phyloP scores from a whole-genome alignment of 192 early-diverging fungal genomes.

The Rhizophagus clarus region DNA sequence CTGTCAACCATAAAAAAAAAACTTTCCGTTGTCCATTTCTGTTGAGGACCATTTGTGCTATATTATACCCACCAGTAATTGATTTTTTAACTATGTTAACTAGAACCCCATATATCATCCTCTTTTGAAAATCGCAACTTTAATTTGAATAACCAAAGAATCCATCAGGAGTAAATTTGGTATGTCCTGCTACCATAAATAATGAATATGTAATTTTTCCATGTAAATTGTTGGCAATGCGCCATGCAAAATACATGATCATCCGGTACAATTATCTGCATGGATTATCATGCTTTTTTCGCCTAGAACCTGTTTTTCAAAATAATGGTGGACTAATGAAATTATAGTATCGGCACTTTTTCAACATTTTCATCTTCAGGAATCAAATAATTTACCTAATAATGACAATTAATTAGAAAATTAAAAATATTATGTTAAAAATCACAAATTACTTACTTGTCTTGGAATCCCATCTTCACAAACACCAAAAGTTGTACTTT shows the following conservation, averaged over 20 bases:
- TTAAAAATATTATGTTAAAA: neutral
- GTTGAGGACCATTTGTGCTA: neutral
- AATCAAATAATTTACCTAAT: constrained; percentile 5
- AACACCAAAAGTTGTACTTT: neutral
- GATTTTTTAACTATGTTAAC: neutral
- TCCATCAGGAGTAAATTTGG: neutral
- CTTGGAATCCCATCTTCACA: neutral
- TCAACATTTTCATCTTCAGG: neutral
- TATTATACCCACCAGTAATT: neutral
- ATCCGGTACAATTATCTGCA: neutral
- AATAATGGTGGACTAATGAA: neutral
- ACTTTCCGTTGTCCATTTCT: neutral
- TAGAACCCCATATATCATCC: neutral
- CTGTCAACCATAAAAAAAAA: neutral
- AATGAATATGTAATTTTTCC: neutral
- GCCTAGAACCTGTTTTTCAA: neutral
- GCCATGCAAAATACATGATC: neutral
- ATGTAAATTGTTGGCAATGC: neutral
- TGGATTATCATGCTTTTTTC: neutral
- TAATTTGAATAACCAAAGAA: constrained; percentile 3
- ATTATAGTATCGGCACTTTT: neutral
- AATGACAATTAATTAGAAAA: neutral
- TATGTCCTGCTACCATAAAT: neutral
- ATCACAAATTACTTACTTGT: neutral
- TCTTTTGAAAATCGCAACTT: neutral